Percentiles rank a stretch among this genome's conserved stretches.
These are phyloP conservation scores for Kernera saxatilis DNA, from an alignment of 345 rosid species.

Conservation along the genomic window DNA sequence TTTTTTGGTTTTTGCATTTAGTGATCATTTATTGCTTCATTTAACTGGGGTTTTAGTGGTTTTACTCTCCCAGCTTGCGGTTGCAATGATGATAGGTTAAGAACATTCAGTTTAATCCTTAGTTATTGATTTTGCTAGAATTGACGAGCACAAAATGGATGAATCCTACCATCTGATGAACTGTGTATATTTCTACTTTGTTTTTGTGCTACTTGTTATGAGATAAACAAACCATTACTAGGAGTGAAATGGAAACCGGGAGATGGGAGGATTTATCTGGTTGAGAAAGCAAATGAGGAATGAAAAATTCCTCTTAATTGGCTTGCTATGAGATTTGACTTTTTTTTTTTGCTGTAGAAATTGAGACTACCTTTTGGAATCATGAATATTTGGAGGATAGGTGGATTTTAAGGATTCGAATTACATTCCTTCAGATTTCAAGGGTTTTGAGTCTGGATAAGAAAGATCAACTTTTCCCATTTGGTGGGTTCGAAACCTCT, in stretches of 20 bases:
- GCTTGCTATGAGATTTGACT: conserved; percentile 5
- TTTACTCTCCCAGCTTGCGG: not conserved
- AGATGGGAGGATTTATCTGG: not conserved
- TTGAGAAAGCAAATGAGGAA: not conserved
- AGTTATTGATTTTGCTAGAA: not conserved
- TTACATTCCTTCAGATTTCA: not conserved
- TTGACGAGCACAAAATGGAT: not conserved
- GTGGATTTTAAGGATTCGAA: not conserved
- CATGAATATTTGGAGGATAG: not conserved
- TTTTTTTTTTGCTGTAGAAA: not conserved
- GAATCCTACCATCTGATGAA: not conserved
- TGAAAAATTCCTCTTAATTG: not conserved
- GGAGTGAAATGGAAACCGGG: not conserved
- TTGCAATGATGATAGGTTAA: not conserved
- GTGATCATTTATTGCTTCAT: not conserved
- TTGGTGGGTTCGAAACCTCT: not conserved
- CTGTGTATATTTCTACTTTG: not conserved
- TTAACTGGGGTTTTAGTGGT: not conserved
- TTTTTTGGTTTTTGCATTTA: not conserved
- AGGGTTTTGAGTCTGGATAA: conserved; percentile 13
- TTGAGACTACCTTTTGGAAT: not conserved
- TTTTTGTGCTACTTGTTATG: not conserved
- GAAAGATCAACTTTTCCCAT: not conserved
- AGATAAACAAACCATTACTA: not conserved
- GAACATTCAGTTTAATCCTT: not conserved